Evolutionary conservation across 306 rosid species (phyloP), one percentile per base, ranked within the genome.

Genomic region (Acacia confusa): DNA sequence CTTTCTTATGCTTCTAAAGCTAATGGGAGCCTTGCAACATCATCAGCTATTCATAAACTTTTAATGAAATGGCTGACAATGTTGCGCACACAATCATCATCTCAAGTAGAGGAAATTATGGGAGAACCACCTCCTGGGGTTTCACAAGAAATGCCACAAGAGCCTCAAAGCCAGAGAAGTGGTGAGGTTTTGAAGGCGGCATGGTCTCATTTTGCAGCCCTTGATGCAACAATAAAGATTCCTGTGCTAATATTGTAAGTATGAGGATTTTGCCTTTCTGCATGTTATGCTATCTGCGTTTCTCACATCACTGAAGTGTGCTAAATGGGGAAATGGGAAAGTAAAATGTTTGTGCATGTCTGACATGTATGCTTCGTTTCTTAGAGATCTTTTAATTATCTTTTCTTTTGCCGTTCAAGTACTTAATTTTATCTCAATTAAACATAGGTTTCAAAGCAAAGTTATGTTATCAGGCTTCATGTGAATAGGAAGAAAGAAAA

Each of bases 161-260:
- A 50, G 88, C 78, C 82, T 52, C 72, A 53, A 75, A 79, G 52
- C 47, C 82, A 82, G 82, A 90, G 82, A 84, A 91, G 74, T 75
- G 68, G 36, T 55, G 85, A 75, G 70, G 65, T 80, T 78, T 86
- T 87, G 77, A 82, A 85, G 90, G 84, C 70, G 16, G 83, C 83
- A 6, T 88, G 89, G 94, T 81, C 88, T 81, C 79, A 78, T 68
- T 87, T 89, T 88, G 80, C 82, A 75, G 78, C 88, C 43, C 89
- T 92, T 81, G 89, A 92, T 78, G 90, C 90, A 82, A 78, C 90
- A 74, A 75, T 92, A 76, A 94, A 87, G 88, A 85, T 92, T 55
- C 98, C 97, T 68, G 72, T 94, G 48, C 79, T 94, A 72, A 82
- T 94, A 78, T 94, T 94, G 98, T 94, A 87, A 92, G 98, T 87